Conservation (phyloP, 768 basidiomycete species). For the Lentinula detonsa region DNA sequence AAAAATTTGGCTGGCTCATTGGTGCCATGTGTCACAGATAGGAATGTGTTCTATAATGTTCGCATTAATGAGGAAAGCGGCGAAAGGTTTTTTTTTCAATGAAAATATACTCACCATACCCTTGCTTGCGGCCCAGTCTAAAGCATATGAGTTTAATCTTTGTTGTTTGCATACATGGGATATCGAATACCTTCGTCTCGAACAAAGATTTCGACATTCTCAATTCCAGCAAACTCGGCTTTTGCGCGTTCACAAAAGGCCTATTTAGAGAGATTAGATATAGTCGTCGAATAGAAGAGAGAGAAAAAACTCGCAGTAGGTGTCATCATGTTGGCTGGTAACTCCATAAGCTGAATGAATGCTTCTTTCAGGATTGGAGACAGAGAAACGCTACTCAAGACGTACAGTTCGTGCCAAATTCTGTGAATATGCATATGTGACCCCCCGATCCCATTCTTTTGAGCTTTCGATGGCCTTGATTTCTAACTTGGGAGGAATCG, state of each 20-base stretch:
- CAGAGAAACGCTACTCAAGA: not conserved
- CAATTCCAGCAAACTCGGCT: constrained; percentile 57
- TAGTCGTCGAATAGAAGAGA: not conserved
- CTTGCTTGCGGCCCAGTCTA: constrained; percentile 79
- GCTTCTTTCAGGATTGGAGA: not conserved
- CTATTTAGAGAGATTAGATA: constrained; percentile 23
- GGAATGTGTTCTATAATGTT: constrained; percentile 62
- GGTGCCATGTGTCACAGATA: constrained; percentile 80
- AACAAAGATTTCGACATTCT: constrained; percentile 63
- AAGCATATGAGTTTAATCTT: constrained; percentile 1
- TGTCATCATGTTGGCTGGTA: constrained; percentile 83
- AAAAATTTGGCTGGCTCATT: constrained; percentile 82
- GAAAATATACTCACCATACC: constrained; percentile 54
- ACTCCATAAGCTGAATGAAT: constrained; percentile 61
- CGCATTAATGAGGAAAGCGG: not conserved
- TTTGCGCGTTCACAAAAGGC: constrained; percentile 66
- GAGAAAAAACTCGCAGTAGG: constrained; percentile 50
- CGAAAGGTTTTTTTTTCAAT: not conserved
- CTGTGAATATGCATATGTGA: constrained; percentile 69
- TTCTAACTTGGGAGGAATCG: constrained; percentile 42
- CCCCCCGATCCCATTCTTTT: constrained; percentile 67
- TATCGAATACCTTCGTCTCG: constrained; percentile 59
- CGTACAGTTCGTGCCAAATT: constrained; percentile 74
- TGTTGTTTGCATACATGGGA: not conserved
- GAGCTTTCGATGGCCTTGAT: constrained; percentile 42